Evolutionary conservation across 257 asterid species (phyloP), one percentile per base, ranked within the genome.

Genomic region (Solanum ossicruentum): DNA sequence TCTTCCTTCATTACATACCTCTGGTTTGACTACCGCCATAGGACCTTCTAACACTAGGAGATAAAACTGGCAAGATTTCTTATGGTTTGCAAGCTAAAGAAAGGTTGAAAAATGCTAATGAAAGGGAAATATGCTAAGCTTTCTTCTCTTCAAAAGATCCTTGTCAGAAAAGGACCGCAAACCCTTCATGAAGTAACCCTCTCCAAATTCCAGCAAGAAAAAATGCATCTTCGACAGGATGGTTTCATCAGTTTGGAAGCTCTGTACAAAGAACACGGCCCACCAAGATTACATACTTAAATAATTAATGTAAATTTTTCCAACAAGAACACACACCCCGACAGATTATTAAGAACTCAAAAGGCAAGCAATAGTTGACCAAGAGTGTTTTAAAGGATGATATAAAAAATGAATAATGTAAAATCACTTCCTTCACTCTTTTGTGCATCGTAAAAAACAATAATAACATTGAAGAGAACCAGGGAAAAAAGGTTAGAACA

Each of bases 1-100:
- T 43, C 39, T 70, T 23, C 57, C 81, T 75, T 51, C 81, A 47
- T 49, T 17, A 86, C 85, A 60, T 80, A 90, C 92, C 91, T 88
- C 88, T 55, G 92, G 91, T 88, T 88, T 90, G 81, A 90, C 86
- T n/a, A 88, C 84, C 52, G 91, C 91, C 92, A 90, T 87, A 47
- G 86, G 84, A 32, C 86, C 83, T 84, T 88, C 85, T 55, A 84
- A 52, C 86, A 51, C 20, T 52, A 72, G 81, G 78, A 39, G 83
- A 51, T 83, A 55, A 32, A 39, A 73, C 54, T 41, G 63, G 69
- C 28, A 83, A 52, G 63, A 83, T 52, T 56, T 7, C 43, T 77
- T 23, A 67, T 83, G 60, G 18, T 77, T 77, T 26, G 81, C 47
- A 77, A 75, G 26, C 61, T 77, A 77, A 15, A 77, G 82, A 71